Evolutionary conservation across 2,329 filamentous ascomycete species (phyloP).

Genomic region (Beauveria medogensis): DNA sequence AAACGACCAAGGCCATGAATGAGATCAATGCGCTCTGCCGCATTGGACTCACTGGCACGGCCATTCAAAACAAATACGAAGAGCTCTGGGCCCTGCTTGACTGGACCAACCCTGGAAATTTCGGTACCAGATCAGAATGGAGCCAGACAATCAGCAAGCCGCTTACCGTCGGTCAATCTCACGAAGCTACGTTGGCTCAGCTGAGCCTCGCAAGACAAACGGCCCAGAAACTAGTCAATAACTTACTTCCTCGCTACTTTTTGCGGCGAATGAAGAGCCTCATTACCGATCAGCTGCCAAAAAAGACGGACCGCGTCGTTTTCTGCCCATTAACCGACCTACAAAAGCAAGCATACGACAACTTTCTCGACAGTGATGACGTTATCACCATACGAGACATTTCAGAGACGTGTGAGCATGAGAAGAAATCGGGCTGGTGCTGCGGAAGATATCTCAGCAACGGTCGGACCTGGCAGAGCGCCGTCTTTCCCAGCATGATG

Average conservation of each 20-base stretch:
- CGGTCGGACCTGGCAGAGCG: constrained; percentile 61
- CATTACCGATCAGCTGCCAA: constrained; percentile 86
- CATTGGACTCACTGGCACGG: constrained; percentile 88
- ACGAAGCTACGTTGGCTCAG: constrained; percentile 79
- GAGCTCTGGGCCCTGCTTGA: constrained; percentile 94
- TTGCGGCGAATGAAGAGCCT: constrained; percentile 86
- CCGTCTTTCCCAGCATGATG: constrained; percentile 79
- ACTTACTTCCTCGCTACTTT: constrained; percentile 84
- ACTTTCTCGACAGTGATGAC: constrained; percentile 62
- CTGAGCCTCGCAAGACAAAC: constrained; percentile 74
- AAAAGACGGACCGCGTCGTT: constrained; percentile 88
- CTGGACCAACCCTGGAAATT: constrained; percentile 82
- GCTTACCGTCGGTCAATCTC: constrained; percentile 79
- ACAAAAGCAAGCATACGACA: constrained; percentile 76
- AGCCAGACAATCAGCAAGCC: constrained; percentile 68
- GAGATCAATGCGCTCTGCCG: constrained; percentile 85
- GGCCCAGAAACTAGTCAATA: constrained; percentile 75
- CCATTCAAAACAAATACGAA: constrained; percentile 96
- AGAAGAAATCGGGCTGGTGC: constrained; percentile 68
- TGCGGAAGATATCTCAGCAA: constrained; percentile 55
- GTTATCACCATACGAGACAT: constrained; percentile 61
- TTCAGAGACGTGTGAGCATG: constrained; percentile 59
- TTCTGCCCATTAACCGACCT: constrained; percentile 85
- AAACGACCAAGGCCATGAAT: constrained; percentile 79
- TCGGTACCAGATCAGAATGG: constrained; percentile 64